Conservation (phyloP, 768 basidiomycete species). For the Tylopilus vinaceipallidus region DNA sequence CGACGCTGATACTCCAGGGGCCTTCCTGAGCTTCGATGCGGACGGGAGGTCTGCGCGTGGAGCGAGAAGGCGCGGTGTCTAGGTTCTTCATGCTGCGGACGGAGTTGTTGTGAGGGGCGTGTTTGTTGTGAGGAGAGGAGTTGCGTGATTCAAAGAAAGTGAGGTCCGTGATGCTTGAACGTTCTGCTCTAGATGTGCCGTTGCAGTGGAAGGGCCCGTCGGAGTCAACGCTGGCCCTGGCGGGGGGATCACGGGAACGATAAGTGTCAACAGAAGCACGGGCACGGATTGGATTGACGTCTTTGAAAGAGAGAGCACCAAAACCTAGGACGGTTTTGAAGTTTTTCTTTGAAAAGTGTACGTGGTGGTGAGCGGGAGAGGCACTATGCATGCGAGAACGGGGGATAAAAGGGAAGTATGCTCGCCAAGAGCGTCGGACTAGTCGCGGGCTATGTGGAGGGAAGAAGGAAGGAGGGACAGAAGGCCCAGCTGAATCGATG, state of each 20-base stretch:
- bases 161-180: conserved; percentile 38
- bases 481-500: conserved; percentile 28
- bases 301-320: conserved; percentile 35
- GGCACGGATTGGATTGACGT: conserved; percentile 30
- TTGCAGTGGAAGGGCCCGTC: conserved; percentile 36
- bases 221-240: conserved; percentile 46
- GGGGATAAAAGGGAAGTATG: conserved; percentile 20
- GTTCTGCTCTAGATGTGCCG: conserved; percentile 36
- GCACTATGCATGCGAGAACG: conserved; percentile 44
- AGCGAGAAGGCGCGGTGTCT: conserved; percentile 42
- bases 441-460: conserved; percentile 27
- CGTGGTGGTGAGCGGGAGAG: conserved; percentile 35
- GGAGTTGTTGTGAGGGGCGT: conserved; percentile 31
- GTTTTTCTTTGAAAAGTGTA: conserved; percentile 41
- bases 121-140: conserved; percentile 31
- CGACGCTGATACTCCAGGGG: conserved; percentile 86
- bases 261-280: conserved; percentile 29
- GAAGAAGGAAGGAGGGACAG: conserved; percentile 23
- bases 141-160: conserved; percentile 41
- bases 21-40: conserved; percentile 76
- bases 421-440: conserved; percentile 27
- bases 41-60: conserved; percentile 47
- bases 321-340: conserved; percentile 51
- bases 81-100: conserved; percentile 42
- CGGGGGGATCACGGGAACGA: conserved; percentile 28